A percentile compares a stretch with the other conserved stretches of the same genome.
Conservation (phyloP, 768 basidiomycete species). For the Russula compacta region DNA sequence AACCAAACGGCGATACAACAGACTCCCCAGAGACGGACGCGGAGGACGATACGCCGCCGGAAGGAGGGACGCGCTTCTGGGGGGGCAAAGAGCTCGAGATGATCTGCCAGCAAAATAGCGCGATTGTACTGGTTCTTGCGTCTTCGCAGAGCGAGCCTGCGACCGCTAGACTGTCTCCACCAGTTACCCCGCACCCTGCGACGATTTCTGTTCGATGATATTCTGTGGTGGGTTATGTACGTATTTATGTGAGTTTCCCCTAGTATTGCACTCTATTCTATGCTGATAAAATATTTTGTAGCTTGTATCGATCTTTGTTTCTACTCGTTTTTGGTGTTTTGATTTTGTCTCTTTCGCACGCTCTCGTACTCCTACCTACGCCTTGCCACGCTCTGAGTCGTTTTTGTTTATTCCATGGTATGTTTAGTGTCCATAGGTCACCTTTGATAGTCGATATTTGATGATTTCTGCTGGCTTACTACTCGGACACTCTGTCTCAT, state of each 20-base stretch:
- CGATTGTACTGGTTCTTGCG: constrained; percentile 66
- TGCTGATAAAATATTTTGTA: neutral
- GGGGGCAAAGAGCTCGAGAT: constrained; percentile 77
- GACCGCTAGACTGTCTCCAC: constrained; percentile 22
- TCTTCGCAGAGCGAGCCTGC: constrained; percentile 45
- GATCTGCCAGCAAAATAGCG: constrained; percentile 84
- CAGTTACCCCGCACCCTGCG: neutral
- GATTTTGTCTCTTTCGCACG: neutral
- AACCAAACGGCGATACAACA: constrained; percentile 10
- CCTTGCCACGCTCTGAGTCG: neutral
- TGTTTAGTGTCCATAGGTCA: constrained; percentile 1
- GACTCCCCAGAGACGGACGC: constrained; percentile 20
- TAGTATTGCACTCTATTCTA: neutral
- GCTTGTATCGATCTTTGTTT: neutral
- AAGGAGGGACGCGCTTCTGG: constrained; percentile 47
- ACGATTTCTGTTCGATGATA: constrained; percentile 10
- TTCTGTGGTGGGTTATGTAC: neutral
- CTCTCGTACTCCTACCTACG: neutral
- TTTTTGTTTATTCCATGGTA: neutral
- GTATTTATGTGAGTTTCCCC: constrained; percentile 8
- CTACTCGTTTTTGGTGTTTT: neutral
- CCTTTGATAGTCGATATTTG: constrained; percentile 8
- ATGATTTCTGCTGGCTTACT: neutral
- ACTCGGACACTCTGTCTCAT: neutral
- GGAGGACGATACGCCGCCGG: constrained; percentile 28